These are phyloP conservation scores for Extremus antarcticus DNA, from an alignment of 495 filamentous ascomycete genomes.

Conservation along the genomic window DNA sequence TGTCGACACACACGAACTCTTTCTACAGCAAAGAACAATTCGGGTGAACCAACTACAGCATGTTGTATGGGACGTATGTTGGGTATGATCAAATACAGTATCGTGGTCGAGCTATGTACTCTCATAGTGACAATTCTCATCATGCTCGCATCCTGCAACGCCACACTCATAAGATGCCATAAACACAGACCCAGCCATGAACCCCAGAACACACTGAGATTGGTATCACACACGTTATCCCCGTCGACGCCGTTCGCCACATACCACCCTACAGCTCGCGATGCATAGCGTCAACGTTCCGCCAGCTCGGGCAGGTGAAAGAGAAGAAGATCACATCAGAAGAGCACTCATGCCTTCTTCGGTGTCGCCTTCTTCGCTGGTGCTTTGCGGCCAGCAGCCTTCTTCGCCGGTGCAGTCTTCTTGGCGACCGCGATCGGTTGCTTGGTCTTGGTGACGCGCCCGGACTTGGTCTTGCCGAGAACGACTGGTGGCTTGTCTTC, in stretches of 20 bases:
- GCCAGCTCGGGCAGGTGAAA: not conserved
- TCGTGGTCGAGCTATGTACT: slow-evolving; percentile 15
- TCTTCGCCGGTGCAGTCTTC: slow-evolving; percentile 48
- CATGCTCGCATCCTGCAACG: not conserved
- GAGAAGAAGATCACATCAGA: not conserved
- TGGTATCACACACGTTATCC: not conserved
- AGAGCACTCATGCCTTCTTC: slow-evolving; percentile 25
- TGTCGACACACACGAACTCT: too few species aligned
- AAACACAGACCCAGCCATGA: not conserved
- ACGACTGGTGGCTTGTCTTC: slow-evolving; percentile 64
- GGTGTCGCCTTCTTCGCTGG: slow-evolving; percentile 39
- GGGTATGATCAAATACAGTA: slow-evolving; percentile 1
- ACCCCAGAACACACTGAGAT: not conserved
- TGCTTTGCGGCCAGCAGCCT: slow-evolving; percentile 43
- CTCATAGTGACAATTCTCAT: slow-evolving; percentile 13
- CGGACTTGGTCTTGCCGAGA: slow-evolving; percentile 80
- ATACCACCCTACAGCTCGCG: not conserved
- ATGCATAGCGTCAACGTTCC: not conserved
- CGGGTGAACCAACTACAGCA: too few species aligned
- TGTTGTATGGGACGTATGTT: too few species aligned
- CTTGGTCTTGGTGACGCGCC: slow-evolving; percentile 72
- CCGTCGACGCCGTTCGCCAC: slow-evolving; percentile 1
- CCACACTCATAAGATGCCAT: not conserved
- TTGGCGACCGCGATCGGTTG: slow-evolving; percentile 37
- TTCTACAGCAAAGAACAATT: too few species aligned